Percentiles rank a stretch among this genome's conserved stretches.
Evolutionary conservation across 306 rosid species (phyloP).

Genomic region (Betula pendula): DNA sequence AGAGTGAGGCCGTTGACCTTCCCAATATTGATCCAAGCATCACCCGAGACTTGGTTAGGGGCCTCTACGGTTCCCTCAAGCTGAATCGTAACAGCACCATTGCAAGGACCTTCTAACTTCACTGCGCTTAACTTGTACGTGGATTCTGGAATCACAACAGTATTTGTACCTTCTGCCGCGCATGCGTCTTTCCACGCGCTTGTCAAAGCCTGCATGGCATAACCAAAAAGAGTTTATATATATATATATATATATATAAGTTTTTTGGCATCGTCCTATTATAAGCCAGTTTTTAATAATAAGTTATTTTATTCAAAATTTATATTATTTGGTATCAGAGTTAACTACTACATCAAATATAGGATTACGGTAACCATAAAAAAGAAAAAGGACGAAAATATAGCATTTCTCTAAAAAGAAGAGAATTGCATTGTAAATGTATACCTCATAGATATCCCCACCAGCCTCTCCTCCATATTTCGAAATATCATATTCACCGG

Average conservation of each 20-base stretch:
- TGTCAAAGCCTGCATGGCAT: slow-evolving; percentile 3
- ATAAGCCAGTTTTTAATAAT: no score
- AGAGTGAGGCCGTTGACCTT: slow-evolving; percentile 10
- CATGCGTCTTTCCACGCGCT: slow-evolving; percentile 36
- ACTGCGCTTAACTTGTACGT: slow-evolving; percentile 9
- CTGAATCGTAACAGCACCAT: slow-evolving; percentile 1
- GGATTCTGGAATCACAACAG: slow-evolving; percentile 18
- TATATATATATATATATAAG: no score
- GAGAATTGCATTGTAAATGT: no score
- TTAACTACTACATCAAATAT: no score
- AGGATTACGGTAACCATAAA: no score
- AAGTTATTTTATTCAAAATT: no score
- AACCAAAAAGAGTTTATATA: background rate
- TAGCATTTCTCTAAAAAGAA: no score
- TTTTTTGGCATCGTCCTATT: no score
- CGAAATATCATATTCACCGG: background rate
- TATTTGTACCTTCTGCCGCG: background rate
- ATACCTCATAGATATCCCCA: slow-evolving; percentile 25
- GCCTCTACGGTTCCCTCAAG: slow-evolving; percentile 27
- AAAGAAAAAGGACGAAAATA: no score
- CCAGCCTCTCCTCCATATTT: slow-evolving; percentile 20
- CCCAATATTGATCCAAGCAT: slow-evolving; percentile 29
- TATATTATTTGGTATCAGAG: no score
- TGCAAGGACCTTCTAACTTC: slow-evolving; percentile 37
- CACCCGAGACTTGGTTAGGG: slow-evolving; percentile 5